Evolutionary conservation across 371 early-diverging fungal species (phyloP).

Genomic region (Actinomucor elegans): DNA sequence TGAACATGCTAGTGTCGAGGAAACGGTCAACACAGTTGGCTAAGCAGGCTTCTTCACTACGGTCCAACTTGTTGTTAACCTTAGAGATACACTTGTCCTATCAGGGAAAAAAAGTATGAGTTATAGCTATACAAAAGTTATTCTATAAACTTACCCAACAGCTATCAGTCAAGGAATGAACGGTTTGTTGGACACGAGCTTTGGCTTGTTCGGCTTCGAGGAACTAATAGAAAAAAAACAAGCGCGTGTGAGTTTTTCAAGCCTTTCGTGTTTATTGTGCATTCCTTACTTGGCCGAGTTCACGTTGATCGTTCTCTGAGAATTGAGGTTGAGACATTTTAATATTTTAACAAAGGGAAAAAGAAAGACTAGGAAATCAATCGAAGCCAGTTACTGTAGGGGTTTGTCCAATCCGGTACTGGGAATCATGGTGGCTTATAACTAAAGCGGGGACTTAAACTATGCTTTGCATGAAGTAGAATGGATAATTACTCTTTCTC

Average conservation of each 20-base stretch:
- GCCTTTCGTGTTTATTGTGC: neutral
- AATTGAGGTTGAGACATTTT: slow-evolving; percentile 45
- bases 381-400: too few species aligned
- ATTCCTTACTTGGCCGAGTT: slow-evolving; percentile 47
- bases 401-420: too few species aligned
- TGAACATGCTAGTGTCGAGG: slow-evolving; percentile 72
- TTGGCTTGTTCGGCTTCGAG: slow-evolving; percentile 74
- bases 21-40: slow-evolving; percentile 84
- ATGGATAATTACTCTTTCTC: too few species aligned
- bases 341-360: neutral
- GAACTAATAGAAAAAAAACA: too few species aligned
- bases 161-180: slow-evolving; percentile 71
- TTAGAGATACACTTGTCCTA: slow-evolving; percentile 75
- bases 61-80: slow-evolving; percentile 66
- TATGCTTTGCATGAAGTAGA: too few species aligned
- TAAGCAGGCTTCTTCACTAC: slow-evolving; percentile 69
- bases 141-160: slow-evolving; percentile 67
- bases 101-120: too few species aligned
- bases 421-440: too few species aligned
- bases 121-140: too few species aligned
- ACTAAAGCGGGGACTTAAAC: too few species aligned
- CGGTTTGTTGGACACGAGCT: slow-evolving; percentile 66
- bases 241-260: too few species aligned
- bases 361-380: too few species aligned
- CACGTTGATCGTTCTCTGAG: slow-evolving; percentile 60